Conservation (phyloP, 495 filamentous ascomycete species). For the Aspergillus affinis region DNA sequence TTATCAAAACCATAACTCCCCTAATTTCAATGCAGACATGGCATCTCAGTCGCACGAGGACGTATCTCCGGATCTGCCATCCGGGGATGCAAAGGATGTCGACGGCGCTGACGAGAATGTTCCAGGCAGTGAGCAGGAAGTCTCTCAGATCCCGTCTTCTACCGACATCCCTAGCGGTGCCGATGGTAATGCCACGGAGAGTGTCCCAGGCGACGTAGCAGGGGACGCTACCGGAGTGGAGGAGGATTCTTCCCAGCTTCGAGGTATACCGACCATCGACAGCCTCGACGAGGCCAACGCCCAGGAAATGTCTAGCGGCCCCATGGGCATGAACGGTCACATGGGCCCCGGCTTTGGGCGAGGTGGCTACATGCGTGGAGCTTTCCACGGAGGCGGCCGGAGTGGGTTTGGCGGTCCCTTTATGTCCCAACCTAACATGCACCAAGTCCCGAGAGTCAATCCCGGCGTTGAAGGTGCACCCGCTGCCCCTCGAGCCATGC, state of each 20-base stretch:
- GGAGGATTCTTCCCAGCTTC: slow-evolving; percentile 29
- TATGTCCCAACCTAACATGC: slow-evolving; percentile 23
- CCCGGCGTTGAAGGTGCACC: slow-evolving; percentile 77
- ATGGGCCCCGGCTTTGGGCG: slow-evolving; percentile 39
- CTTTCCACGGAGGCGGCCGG: slow-evolving; percentile 29
- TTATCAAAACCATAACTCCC: slow-evolving; percentile 32
- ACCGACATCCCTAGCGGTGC: slow-evolving; percentile 19
- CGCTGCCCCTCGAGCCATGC: slow-evolving; percentile 89
- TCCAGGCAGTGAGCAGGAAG: slow-evolving; percentile 23
- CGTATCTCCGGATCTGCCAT: slow-evolving; percentile 12
- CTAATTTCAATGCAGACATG: slow-evolving; percentile 22
- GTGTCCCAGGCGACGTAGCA: slow-evolving; percentile 10
- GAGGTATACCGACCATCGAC: slow-evolving; percentile 49
- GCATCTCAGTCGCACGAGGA: slow-evolving; percentile 28
- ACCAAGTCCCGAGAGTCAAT: slow-evolving; percentile 60
- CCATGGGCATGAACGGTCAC: no score
- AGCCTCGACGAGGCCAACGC: slow-evolving; percentile 36
- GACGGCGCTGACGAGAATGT: slow-evolving; percentile 26
- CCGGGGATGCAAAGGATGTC: slow-evolving; percentile 24
- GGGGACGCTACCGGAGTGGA: slow-evolving; percentile 7
- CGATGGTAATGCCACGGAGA: slow-evolving; percentile 15
- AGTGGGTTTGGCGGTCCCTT: slow-evolving; percentile 31
- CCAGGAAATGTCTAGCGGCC: slow-evolving; percentile 16
- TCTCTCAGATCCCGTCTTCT: slow-evolving; percentile 2
- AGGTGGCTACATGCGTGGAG: slow-evolving; percentile 37